Evolutionary conservation across 345 rosid genomes (phyloP).

Genomic region (Eucalyptus polyanthemos): DNA sequence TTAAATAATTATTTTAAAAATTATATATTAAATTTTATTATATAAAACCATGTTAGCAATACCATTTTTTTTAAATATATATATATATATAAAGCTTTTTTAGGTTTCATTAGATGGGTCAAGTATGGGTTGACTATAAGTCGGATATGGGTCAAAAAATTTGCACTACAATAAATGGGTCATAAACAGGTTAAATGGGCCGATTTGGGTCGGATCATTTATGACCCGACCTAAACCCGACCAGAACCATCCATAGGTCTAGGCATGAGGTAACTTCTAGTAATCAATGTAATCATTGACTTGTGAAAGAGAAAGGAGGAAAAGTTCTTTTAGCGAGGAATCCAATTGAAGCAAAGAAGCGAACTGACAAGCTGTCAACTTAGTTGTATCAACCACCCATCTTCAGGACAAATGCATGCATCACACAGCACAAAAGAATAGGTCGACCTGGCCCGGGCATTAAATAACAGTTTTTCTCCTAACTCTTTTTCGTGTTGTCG

Average conservation of each 20-base stretch:
- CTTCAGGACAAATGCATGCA: not conserved
- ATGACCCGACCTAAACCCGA: too few species aligned
- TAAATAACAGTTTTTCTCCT: not conserved
- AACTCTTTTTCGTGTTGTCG: not conserved
- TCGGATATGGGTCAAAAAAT: too few species aligned
- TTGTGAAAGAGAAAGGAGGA: not conserved
- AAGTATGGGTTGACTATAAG: accelerated
- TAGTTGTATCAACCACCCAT: not conserved
- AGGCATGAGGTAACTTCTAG: not conserved
- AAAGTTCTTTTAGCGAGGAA: not conserved
- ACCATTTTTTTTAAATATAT: too few species aligned
- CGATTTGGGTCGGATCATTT: too few species aligned
- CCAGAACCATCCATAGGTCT: too few species aligned
- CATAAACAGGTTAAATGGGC: accelerated
- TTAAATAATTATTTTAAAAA: too few species aligned
- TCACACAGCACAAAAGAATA: not conserved
- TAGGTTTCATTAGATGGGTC: accelerated
- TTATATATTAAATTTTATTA: too few species aligned
- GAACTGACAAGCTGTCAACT: not conserved
- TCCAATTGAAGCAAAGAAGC: not conserved
- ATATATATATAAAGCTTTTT: too few species aligned
- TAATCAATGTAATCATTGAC: not conserved
- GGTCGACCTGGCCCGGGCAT: not conserved
- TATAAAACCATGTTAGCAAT: too few species aligned
- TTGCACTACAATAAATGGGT: too few species aligned